Percentiles rank a stretch among this genome's conserved stretches.
These are phyloP conservation scores for Jackrogersella multiformis DNA, from an alignment of 495 filamentous ascomycete genomes.

Conservation along the genomic window DNA sequence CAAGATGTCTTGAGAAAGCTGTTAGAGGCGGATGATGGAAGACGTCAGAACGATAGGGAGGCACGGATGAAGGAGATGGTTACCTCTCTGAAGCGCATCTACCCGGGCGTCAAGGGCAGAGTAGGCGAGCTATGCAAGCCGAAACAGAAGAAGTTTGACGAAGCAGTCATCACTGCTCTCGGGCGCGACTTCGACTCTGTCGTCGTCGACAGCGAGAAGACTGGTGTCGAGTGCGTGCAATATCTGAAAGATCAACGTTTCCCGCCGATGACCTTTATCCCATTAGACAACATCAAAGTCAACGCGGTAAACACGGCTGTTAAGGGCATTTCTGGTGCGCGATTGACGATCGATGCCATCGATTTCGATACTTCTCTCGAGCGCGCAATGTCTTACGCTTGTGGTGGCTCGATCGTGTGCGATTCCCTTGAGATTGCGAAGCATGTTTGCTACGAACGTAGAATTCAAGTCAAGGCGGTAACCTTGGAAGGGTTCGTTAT, in stretches of 20 bases:
- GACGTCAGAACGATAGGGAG: slow-evolving; percentile 85
- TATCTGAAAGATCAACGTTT: slow-evolving; percentile 89
- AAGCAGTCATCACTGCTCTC: slow-evolving; percentile 90
- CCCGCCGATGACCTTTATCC: slow-evolving; percentile 89
- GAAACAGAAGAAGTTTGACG: slow-evolving; percentile 94
- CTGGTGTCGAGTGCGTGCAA: slow-evolving; percentile 90
- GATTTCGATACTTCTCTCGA: slow-evolving; percentile 89
- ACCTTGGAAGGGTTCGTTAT: slow-evolving; percentile 92
- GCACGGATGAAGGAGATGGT: slow-evolving; percentile 78
- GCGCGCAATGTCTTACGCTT: slow-evolving; percentile 92
- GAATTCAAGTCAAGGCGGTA: slow-evolving; percentile 91
- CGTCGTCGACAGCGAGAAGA: slow-evolving; percentile 96
- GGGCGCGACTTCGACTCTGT: slow-evolving; percentile 94
- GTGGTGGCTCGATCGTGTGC: slow-evolving; percentile 94
- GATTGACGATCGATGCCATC: slow-evolving; percentile 94
- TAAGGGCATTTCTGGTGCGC: slow-evolving; percentile 84
- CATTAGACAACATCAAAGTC: slow-evolving; percentile 95
- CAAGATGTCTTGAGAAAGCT: slow-evolving; percentile 80
- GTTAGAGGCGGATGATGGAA: slow-evolving; percentile 81
- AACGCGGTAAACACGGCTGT: slow-evolving; percentile 86
- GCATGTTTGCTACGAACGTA: slow-evolving; percentile 84
- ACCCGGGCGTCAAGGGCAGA: slow-evolving; percentile 88
- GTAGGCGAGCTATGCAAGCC: slow-evolving; percentile 93
- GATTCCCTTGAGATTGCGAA: slow-evolving; percentile 87
- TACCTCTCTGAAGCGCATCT: slow-evolving; percentile 86